phyloP scores from a whole-genome alignment of 495 filamentous ascomycete genomes.

The Podospora australis region DNA sequence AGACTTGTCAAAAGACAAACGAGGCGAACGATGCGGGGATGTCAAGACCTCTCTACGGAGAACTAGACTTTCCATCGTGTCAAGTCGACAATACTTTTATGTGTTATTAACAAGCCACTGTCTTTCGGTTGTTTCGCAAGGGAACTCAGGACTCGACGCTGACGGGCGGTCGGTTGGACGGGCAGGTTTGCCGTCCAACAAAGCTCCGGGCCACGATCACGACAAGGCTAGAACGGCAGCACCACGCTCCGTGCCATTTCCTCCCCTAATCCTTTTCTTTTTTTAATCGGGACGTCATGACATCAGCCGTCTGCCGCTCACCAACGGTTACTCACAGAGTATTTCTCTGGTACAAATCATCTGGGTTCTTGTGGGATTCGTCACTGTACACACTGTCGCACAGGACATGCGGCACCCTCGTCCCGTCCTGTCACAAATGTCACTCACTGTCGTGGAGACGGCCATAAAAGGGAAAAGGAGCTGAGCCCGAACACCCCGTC shows the following conservation, averaged over 20 bases:
- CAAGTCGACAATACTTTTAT: too few species aligned
- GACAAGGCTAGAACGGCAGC: constrained; percentile 4
- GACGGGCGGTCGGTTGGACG: constrained; percentile 4
- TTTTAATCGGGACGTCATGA: background rate
- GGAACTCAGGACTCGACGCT: background rate
- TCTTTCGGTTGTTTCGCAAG: too few species aligned
- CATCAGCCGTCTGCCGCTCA: background rate
- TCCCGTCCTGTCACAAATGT: constrained; percentile 10
- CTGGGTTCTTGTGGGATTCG: background rate
- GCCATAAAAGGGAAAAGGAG: constrained; percentile 5
- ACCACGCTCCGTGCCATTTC: background rate
- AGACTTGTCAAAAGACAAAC: background rate
- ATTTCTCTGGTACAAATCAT: background rate
- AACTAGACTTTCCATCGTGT: too few species aligned
- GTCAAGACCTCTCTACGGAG: too few species aligned
- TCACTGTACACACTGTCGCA: too few species aligned
- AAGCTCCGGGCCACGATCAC: background rate
- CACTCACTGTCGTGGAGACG: constrained; percentile 2
- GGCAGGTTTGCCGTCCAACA: constrained; percentile 2
- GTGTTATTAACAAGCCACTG: too few species aligned
- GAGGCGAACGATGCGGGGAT: too few species aligned
- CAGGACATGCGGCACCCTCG: constrained; percentile 6
- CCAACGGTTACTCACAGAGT: background rate
- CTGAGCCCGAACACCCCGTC: background rate
- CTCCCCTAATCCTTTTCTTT: background rate